A percentile compares a stretch with the other conserved stretches of the same genome.
These are phyloP conservation scores for Euphrasia confusa DNA, from an alignment of 257 asterid genomes.

Conservation along the genomic window DNA sequence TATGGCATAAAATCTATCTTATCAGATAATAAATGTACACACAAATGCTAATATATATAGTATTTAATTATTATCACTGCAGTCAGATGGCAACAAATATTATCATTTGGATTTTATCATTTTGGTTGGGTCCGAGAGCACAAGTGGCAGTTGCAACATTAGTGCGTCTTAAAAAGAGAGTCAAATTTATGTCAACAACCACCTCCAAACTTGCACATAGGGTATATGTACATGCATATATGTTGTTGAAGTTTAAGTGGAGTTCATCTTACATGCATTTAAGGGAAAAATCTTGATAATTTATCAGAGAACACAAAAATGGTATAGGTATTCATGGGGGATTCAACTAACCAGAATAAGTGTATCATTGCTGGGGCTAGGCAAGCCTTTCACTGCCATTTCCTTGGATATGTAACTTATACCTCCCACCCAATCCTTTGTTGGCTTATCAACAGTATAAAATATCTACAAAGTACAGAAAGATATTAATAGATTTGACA, in stretches of 20 bases:
- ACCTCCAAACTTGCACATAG: not conserved
- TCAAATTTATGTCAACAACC: slow-evolving; percentile 2
- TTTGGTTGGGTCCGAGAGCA: not conserved
- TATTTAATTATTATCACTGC: not conserved
- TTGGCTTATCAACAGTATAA: slow-evolving; percentile 88
- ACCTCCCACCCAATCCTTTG: slow-evolving; percentile 88
- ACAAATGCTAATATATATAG: not conserved
- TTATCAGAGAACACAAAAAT: slow-evolving; percentile 7
- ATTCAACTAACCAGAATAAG: slow-evolving; percentile 71
- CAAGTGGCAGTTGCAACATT: not conserved
- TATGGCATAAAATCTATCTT: not conserved
- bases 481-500: slow-evolving; percentile 8
- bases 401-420: slow-evolving; percentile 74
- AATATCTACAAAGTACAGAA: slow-evolving; percentile 44
- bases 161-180: not conserved
- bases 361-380: slow-evolving; percentile 74
- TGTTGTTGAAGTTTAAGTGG: not conserved
- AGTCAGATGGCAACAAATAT: not conserved
- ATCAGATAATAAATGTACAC: not conserved
- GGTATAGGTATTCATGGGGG: slow-evolving; percentile 17
- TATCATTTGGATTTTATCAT: not conserved
- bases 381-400: slow-evolving; percentile 84
- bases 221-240: not conserved
- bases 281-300: slow-evolving; percentile 9
- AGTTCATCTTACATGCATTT: slow-evolving; percentile 12